Evolutionary conservation across 805 yeast genomes (phyloP), one percentile per base, ranked within the genome.

Genomic region (Spathaspora gorwiae): DNA sequence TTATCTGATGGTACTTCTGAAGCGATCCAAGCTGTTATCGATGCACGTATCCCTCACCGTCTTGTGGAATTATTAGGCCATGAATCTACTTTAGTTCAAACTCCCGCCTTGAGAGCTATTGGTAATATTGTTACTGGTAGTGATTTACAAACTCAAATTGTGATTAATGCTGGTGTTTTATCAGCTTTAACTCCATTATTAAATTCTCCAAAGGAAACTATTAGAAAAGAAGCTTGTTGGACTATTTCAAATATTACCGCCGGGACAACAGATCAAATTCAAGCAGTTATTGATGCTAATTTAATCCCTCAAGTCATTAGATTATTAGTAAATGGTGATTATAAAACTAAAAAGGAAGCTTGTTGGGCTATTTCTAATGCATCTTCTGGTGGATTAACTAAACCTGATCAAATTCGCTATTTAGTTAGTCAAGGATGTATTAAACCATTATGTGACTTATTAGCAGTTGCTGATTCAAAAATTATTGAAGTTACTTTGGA

Each of bases 311-410:
- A 90, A 47, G 78, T 88, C 53, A 83, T 94, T 56, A 83, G 90
- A 63, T 76, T 94, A 64, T 78, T 81, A 58, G 71, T 78, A 35
- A 76, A 80, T 46, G 97, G 94, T 50, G 98, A 92, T 61, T 90
- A 90, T 75, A 90, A 90, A 75, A 92, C 98, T 32, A 87, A 87
- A 65, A 94, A 92, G 68, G 99, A 94, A 73, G 99, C 99, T 3
- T 92, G 98, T 76, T 94, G 99, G 99, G 98, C 98, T 32, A 86
- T 94, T 54, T 90, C 97, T 27, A 94, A 94, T 64, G 98, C 99
- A 34, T 87, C 97, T 13, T 87, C 97, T 8, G 98, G 98, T 56
- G 98, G 97, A 19, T 76, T 90, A 56, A 74, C 84, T 37, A 85
- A 82, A 65, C 98, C 98, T 7, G 96, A 89, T 49, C 96, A 90